Conservation (phyloP, 164 flowering plant genomes). For the Cinnamomum micranthum region DNA sequence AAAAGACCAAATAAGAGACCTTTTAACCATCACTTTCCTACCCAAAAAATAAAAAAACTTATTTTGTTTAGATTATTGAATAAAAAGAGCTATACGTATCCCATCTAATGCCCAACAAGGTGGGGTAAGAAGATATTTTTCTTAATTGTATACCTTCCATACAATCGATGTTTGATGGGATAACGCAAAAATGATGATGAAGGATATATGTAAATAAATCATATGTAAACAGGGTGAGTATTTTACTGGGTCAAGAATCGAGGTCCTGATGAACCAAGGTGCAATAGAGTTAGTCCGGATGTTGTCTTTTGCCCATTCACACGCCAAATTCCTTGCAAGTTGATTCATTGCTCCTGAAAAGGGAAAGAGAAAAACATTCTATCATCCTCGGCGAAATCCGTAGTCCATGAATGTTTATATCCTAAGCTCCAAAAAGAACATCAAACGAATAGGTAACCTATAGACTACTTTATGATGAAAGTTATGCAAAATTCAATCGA, state of each 20-base stretch:
- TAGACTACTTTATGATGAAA: not conserved
- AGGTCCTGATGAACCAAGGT: slow-evolving; percentile 67
- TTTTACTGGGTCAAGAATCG: slow-evolving; percentile 53
- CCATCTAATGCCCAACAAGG: too few relatives aligned
- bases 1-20: too few relatives aligned
- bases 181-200: not conserved
- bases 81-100: too few relatives aligned
- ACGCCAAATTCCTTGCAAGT: slow-evolving; percentile 63
- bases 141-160: too few relatives aligned
- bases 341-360: slow-evolving; percentile 71
- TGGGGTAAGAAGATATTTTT: too few relatives aligned
- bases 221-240: not conserved
- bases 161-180: too few relatives aligned
- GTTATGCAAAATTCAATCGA: too few relatives aligned
- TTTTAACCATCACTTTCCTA: too few relatives aligned
- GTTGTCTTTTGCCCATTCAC: slow-evolving; percentile 89
- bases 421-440: not conserved
- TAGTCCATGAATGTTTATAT: not conserved
- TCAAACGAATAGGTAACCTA: too few relatives aligned
- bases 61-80: too few relatives aligned
- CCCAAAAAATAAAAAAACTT: too few relatives aligned
- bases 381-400: not conserved
- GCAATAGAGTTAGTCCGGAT: slow-evolving; percentile 62
- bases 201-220: not conserved
- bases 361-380: not conserved